phyloP scores from a whole-genome alignment of 192 early-diverging fungal species.

The Lunasporangiospora selenospora region DNA sequence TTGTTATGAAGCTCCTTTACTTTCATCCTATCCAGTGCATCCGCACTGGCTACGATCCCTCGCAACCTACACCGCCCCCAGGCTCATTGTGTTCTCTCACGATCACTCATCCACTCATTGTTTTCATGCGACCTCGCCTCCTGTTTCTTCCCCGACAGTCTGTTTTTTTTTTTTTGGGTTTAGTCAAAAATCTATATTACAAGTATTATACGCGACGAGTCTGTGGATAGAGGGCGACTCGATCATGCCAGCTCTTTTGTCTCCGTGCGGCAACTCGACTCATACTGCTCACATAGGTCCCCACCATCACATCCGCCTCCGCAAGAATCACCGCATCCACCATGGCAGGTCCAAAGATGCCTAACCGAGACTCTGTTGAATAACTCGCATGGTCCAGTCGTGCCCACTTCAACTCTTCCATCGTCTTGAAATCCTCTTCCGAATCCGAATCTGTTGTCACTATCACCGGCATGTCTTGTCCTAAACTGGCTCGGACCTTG shows the following conservation, averaged over 20 bases:
- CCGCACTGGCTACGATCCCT: too few relatives aligned
- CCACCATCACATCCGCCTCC: constrained; percentile 7
- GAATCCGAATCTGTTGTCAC: constrained; percentile 6
- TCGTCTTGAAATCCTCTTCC: constrained; percentile 1
- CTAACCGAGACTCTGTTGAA: not conserved
- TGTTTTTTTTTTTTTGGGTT: too few relatives aligned
- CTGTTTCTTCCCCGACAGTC: too few relatives aligned
- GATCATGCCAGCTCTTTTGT: constrained; percentile 7
- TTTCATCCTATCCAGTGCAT: too few relatives aligned
- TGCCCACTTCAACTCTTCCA: not conserved
- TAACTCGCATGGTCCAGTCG: constrained; percentile 6
- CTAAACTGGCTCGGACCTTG: not conserved
- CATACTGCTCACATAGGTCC: constrained; percentile 6
- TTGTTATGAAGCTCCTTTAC: too few relatives aligned
- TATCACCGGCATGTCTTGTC: constrained; percentile 4
- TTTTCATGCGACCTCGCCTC: too few relatives aligned
- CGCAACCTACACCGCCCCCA: too few relatives aligned
- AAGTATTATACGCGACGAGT: too few relatives aligned
- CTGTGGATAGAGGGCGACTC: not conserved
- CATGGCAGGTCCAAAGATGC: constrained; percentile 8
- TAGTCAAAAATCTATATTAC: too few relatives aligned
- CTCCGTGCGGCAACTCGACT: constrained; percentile 3
- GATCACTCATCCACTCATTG: too few relatives aligned
- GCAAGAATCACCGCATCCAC: constrained; percentile 14
- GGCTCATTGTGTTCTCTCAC: too few relatives aligned